Evolutionary conservation across 352 stramenopile species (phyloP), one percentile per base, ranked within the genome.

Genomic region (Globisporangium uncinulatum): DNA sequence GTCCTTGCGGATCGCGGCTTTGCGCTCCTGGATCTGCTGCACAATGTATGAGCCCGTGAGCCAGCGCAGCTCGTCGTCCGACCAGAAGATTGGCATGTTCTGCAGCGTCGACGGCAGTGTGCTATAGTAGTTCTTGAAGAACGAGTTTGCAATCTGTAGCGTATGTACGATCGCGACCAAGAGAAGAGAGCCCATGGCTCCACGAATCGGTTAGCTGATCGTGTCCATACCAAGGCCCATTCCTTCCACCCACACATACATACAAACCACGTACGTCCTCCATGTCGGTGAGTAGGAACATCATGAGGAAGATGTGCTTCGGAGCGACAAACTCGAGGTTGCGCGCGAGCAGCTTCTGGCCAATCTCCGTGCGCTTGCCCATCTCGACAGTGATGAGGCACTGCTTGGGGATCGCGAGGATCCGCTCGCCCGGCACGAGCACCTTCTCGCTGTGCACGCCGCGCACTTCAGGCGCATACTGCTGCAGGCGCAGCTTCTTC

Each of bases 41-140:
- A 97, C 77, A 46, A 98, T 89, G 69, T 95, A 96, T 54, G 85
- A 96, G 44, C 88, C 94, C 58, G 96, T 79, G 41, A 98, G 87
- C 85, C 84, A 96, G 21, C 59, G 62, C 8, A 98, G 86, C 66
- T 98, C 95, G n/a, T 98, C 70, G 3, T 97, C 83, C 13, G 75
- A 92, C 97, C 97, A 99, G 68, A 99, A 99, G 53, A 99, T 98
- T 34, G 97, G 97, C 93, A 99, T 99, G 66, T 99, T 99, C 39
- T 82, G 70, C 31, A 99, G 70, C 21, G 89, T 97, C 48, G 83
- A 82, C 6, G 97, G 97, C 43, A 99, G 66, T 32, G 98, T 98
- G 62, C 97, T 93, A 73, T 99, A 99, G 73, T 99, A 99, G 32
- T 94, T 96, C 34, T 75, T 80, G 68, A 89, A 94, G 63, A 94